Evolutionary conservation across 192 early-diverging fungal species (phyloP), one percentile per base, ranked within the genome.

Genomic region (Paraglomus occultum): DNA sequence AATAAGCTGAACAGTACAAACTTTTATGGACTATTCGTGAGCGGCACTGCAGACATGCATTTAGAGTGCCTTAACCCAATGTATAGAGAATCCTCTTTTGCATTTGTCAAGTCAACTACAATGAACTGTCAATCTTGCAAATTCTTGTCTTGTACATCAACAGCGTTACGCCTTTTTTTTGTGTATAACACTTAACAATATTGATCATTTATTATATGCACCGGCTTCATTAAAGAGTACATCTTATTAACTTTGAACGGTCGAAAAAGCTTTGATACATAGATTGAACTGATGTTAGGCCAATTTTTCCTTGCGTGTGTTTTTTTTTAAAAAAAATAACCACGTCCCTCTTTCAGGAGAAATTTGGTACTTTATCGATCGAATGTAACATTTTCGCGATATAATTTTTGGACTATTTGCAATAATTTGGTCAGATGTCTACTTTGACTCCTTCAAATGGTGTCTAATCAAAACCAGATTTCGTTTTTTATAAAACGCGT

Each of bases 301-400:
- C 11, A 51, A 65, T 65, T 65, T 51, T 61, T 63, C 50, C 51
- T 49, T 65, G 63, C 51, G 50, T 49, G n/a, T n/a, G n/a, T n/a
- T n/a, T n/a, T 39, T 11, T 31, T 65, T 46, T 5, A 40, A 61
- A 8, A 61, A 61, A 61, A 42, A 61, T 61, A 61, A 40, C 39
- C 18, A 61, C 44, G 58, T 61, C 38, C 58, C 58, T 61, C 58
- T 61, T 61, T 61, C 38, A 18, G 58, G 39, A 61, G 39, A 39
- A 40, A 61, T 61, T 61, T 61, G 58, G 58, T 61, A 61, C 38
- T 61, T 61, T 1, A 11, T n/a, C 44, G 12, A 14, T 14, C 12
- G 17, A 57, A 57, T 6, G 54, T 57, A 23, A 57, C 54, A 57
- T 57, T 23, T 57, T 57, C 54, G 31, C 31, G 31, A 57, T 57